Conservation (phyloP, 2,329 filamentous ascomycete species). For the Pyrenophora teres region DNA sequence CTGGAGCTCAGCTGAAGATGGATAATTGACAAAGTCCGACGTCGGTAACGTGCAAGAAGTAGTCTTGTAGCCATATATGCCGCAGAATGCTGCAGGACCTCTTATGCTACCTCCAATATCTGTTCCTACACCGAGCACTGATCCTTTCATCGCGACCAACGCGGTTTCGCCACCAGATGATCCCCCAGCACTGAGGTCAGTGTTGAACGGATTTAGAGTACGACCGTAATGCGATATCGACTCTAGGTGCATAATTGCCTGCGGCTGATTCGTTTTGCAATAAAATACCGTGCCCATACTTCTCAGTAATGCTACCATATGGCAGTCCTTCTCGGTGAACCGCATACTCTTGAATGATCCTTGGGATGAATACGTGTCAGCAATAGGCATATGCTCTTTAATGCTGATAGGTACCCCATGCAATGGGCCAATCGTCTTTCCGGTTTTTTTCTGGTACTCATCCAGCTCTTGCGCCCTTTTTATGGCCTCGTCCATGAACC, state of each 20-base stretch:
- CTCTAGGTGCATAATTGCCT: constrained; percentile 59
- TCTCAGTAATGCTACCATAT: constrained; percentile 60
- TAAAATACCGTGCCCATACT: constrained; percentile 58
- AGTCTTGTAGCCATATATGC: constrained; percentile 36
- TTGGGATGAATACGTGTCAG: constrained; percentile 61
- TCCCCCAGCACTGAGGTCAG: constrained; percentile 53
- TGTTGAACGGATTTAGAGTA: constrained; percentile 53
- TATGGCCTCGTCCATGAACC: constrained; percentile 28
- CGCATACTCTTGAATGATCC: constrained; percentile 55
- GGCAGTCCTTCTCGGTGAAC: constrained; percentile 58
- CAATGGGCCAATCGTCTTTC: constrained; percentile 36
- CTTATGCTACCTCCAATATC: constrained; percentile 35
- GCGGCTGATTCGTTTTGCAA: constrained; percentile 58
- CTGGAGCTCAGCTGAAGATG: constrained; percentile 23
- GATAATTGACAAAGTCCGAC: constrained; percentile 9
- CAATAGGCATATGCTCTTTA: constrained; percentile 56
- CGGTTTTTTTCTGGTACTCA: constrained; percentile 46
- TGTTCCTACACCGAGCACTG: constrained; percentile 27
- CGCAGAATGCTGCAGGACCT: constrained; percentile 27
- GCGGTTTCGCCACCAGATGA: constrained; percentile 46
- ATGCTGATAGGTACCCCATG: constrained; percentile 60
- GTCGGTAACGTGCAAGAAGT: constrained; percentile 25
- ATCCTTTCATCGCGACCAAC: constrained; percentile 26
- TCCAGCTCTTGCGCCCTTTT: constrained; percentile 43
- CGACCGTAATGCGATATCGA: constrained; percentile 58